Conservation (phyloP, 331 rosid species). For the Spiraea crenata region DNA sequence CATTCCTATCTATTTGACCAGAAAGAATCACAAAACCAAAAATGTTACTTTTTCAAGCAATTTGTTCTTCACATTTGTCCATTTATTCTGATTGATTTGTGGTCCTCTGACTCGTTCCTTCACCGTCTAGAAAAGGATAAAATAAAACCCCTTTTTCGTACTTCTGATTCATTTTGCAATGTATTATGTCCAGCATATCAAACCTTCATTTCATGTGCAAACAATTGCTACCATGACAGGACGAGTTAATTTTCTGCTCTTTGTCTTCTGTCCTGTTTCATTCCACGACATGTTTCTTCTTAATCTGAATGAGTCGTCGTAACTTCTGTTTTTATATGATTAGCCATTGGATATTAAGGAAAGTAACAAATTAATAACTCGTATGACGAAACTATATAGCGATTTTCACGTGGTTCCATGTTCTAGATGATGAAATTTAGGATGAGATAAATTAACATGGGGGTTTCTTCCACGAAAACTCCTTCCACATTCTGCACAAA, state of each 20-base stretch:
- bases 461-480: background rate
- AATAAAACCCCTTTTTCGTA: background rate
- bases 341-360: too few species aligned
- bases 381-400: too few species aligned
- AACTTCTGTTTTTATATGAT: background rate
- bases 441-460: background rate
- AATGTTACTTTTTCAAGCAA: too few species aligned
- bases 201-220: slow-evolving; percentile 33
- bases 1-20: background rate
- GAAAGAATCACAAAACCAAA: too few species aligned
- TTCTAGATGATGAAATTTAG: background rate
- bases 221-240: slow-evolving; percentile 36
- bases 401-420: background rate
- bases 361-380: too few species aligned
- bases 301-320: background rate
- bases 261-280: slow-evolving; percentile 20
- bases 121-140: background rate
- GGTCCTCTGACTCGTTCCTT: slow-evolving; percentile 2
- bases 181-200: slow-evolving; percentile 21
- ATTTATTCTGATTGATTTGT: background rate
- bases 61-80: background rate
- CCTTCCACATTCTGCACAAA: background rate
- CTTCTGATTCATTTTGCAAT: background rate
- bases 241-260: background rate
- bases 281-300: background rate